Evolutionary conservation across 371 early-diverging fungal genomes (phyloP).

Genomic region (Blastocladiella emersonii): DNA sequence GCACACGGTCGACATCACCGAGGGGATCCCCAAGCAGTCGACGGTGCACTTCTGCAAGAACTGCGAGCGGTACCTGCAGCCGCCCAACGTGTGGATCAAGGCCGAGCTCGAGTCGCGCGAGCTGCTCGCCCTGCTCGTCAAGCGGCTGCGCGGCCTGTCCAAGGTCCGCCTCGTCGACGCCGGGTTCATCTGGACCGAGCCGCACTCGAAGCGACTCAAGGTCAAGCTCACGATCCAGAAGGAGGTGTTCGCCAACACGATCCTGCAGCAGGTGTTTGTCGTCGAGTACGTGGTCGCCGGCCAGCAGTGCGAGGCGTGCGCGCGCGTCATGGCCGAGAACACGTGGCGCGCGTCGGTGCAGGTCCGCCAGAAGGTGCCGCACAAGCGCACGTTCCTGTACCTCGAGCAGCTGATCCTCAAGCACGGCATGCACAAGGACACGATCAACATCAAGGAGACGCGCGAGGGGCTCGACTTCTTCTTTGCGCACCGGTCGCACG

Average conservation of each 20-base stretch:
- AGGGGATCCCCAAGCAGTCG: constrained; percentile 92
- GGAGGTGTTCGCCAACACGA: constrained; percentile 88
- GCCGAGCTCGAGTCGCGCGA: constrained; percentile 88
- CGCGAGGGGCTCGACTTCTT: constrained; percentile 98
- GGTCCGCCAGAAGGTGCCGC: constrained; percentile 90
- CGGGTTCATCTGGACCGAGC: constrained; percentile 98
- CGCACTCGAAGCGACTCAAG: constrained; percentile 88
- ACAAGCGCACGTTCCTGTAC: constrained; percentile 95
- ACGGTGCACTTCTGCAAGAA: constrained; percentile 89
- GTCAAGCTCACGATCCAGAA: constrained; percentile 96
- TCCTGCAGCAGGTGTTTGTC: constrained; percentile 88
- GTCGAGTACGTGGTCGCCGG: constrained; percentile 87
- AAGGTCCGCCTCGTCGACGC: constrained; percentile 95
- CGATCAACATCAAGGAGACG: constrained; percentile 94
- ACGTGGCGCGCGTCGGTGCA: constrained; percentile 99
- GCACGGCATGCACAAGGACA: constrained; percentile 91
- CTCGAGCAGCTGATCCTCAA: constrained; percentile 98
- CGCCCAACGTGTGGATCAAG: constrained; percentile 83
- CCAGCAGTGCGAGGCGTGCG: constrained; percentile 97
- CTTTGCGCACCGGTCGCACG: constrained; percentile 79
- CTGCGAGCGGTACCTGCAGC: constrained; percentile 95
- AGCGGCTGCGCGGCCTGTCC: constrained; percentile 76
- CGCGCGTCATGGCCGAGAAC: constrained; percentile 93
- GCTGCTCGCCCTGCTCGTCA: constrained; percentile 84
- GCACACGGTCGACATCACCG: constrained; percentile 89